Evolutionary conservation across 768 basidiomycete genomes (phyloP).

Genomic region (Pisolithus marmoratus): DNA sequence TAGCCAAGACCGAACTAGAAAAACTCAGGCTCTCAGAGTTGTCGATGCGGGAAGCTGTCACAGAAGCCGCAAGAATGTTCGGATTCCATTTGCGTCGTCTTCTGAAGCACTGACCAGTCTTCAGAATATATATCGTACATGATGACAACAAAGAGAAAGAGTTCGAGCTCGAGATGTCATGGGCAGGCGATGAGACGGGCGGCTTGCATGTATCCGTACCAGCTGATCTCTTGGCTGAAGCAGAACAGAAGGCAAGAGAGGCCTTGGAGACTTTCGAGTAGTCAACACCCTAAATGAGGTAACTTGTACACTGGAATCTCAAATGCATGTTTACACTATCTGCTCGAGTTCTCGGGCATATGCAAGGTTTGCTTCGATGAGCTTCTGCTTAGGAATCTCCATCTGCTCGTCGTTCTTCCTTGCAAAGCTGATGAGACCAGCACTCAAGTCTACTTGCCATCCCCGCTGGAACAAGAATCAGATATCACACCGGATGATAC

Average conservation of each 20-base stretch:
- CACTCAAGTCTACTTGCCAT: constrained; percentile 76
- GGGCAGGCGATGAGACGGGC: constrained; percentile 85
- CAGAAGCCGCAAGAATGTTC: constrained; percentile 93
- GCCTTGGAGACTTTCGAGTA: constrained; percentile 68
- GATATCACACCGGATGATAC: not conserved
- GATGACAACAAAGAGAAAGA: constrained; percentile 98
- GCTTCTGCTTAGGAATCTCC: constrained; percentile 81
- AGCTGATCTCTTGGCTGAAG: constrained; percentile 75
- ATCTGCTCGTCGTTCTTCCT: constrained; percentile 75
- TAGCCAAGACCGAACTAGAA: constrained; percentile 97
- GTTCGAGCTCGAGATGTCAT: constrained; percentile 96
- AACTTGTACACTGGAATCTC: not conserved
- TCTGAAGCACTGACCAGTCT: constrained; percentile 5
- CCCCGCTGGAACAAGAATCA: constrained; percentile 49
- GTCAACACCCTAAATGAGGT: constrained; percentile 13
- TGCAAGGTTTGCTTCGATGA: constrained; percentile 69
- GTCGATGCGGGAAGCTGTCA: constrained; percentile 77
- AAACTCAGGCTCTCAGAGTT: constrained; percentile 86
- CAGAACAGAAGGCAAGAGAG: constrained; percentile 82
- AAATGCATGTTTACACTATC: constrained; percentile 59
- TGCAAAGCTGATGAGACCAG: constrained; percentile 68
- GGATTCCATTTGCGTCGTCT: constrained; percentile 24
- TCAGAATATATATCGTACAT: constrained; percentile 93
- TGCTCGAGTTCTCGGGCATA: constrained; percentile 89
- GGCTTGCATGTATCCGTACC: constrained; percentile 81